phyloP scores from a whole-genome alignment of 176 grass and related monocot species.

The Bothriochloa decipiens region DNA sequence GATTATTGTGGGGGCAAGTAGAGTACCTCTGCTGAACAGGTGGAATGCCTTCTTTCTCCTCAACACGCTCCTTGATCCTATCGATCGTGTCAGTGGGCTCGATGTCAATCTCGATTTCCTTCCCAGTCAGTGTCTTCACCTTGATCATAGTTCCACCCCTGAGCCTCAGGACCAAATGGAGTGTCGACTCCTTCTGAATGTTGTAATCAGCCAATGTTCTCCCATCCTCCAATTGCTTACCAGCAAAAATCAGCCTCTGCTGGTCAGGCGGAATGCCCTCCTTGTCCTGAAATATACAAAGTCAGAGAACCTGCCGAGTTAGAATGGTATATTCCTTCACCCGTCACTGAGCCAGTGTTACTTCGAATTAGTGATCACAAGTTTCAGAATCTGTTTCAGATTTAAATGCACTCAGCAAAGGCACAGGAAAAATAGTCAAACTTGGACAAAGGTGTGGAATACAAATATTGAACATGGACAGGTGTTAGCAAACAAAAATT shows the following conservation, averaged over 20 bases:
- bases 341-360: neutral
- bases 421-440: neutral
- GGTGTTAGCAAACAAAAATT: neutral
- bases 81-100: constrained; percentile 73
- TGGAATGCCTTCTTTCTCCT: constrained; percentile 91
- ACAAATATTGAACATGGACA: neutral
- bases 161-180: constrained; percentile 79
- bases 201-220: constrained; percentile 85
- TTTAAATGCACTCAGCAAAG: neutral
- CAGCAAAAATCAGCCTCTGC: constrained; percentile 81
- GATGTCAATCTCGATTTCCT: constrained; percentile 82
- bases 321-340: neutral
- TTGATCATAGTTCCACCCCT: constrained; percentile 90
- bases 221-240: constrained; percentile 86
- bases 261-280: constrained; percentile 82
- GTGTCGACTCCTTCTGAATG: constrained; percentile 89
- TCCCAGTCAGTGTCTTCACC: constrained; percentile 87
- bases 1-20: neutral
- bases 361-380: neutral
- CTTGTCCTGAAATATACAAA: constrained; percentile 61
- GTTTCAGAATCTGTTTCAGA: neutral
- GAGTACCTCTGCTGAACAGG: constrained; percentile 78
- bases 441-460: neutral
- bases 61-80: constrained; percentile 88
- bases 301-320: neutral